phyloP scores from a whole-genome alignment of 208 protist species.

The Naegleria gruberi region DNA sequence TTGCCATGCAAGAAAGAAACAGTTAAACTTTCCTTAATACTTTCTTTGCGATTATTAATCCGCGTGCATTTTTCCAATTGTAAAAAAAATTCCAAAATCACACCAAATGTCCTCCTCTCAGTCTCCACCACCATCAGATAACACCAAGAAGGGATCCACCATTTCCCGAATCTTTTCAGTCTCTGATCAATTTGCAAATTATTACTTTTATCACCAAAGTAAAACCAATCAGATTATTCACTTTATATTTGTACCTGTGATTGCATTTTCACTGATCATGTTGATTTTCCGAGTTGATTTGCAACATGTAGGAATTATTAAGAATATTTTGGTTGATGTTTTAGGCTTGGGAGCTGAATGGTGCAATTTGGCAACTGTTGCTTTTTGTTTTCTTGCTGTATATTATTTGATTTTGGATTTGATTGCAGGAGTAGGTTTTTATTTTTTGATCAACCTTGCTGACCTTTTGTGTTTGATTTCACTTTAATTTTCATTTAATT shows the following conservation, averaged over 20 bases:
- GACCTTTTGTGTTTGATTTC: too few species aligned
- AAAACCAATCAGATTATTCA: background rate
- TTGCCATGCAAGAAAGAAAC: too few species aligned
- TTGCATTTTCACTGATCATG: background rate
- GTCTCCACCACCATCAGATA: too few species aligned
- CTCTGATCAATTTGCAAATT: constrained; percentile 1
- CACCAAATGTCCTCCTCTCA: too few species aligned
- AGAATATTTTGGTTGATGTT: background rate
- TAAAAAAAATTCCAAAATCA: too few species aligned
- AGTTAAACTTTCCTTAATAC: too few species aligned
- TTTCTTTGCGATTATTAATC: too few species aligned
- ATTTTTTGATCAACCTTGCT: too few species aligned
- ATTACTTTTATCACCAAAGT: background rate
- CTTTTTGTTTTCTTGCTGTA: background rate
- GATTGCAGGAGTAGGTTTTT: background rate
- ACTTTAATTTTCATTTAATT: background rate
- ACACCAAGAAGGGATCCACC: too few species aligned
- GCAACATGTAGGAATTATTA: background rate
- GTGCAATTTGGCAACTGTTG: background rate
- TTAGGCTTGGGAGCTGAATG: too few species aligned
- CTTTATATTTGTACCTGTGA: background rate
- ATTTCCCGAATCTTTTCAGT: too few species aligned
- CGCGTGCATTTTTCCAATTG: too few species aligned
- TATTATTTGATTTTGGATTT: background rate
- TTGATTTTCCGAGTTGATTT: background rate